Base-by-base conservation (phyloP, 331 rosid genomes). In the Pyracantha coccinea region DNA sequence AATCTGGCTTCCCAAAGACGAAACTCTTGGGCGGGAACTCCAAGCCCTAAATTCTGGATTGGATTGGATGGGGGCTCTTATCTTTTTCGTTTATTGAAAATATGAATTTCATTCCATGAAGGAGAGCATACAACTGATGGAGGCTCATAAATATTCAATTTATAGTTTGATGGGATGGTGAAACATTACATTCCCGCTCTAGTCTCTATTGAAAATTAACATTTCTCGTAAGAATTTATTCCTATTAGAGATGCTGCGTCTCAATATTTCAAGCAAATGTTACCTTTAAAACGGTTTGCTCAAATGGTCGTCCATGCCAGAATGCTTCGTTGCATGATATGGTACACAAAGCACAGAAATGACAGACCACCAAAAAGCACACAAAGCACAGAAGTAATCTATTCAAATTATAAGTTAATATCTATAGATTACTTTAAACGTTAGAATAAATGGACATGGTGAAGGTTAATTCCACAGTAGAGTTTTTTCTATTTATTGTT, bases 261-360 rank as follows among this genome's bases (percentile, higher is more conserved):
- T 25, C 33, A 60, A 25, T 60, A 60, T 25, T 2, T 27, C 6
- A 60, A 60, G 66, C 66, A 60, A 60, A 12, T 60, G 66, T 15
- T 27, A n/a, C 35, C 35, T 4, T 28, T 62, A 20, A 17, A 63
- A 17, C 23, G 88, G 89, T 71, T 89, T 91, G 25, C 63, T 66
- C 45, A 89, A 78, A 47, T 81, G 89, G 60, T 75, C 77, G 64
- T 85, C 86, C 86, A 89, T 89, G 75, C 92, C 91, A 57, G 68
- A 19, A 29, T 29, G 44, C 68, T 50, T 50, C 55, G 16, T 28
- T 17, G 45, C 68, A 63, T 29, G 24, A 54, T 31, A 55, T 23
- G 33, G 33, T 17, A 17, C 55, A 17, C 55, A 53, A 4, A 55
- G 38, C 24, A 71, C 24, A 3, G 45, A 38, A 2, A 38, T 38